phyloP scores from a whole-genome alignment of 2,329 filamentous ascomycete species.

The Aspergillus tamarii region DNA sequence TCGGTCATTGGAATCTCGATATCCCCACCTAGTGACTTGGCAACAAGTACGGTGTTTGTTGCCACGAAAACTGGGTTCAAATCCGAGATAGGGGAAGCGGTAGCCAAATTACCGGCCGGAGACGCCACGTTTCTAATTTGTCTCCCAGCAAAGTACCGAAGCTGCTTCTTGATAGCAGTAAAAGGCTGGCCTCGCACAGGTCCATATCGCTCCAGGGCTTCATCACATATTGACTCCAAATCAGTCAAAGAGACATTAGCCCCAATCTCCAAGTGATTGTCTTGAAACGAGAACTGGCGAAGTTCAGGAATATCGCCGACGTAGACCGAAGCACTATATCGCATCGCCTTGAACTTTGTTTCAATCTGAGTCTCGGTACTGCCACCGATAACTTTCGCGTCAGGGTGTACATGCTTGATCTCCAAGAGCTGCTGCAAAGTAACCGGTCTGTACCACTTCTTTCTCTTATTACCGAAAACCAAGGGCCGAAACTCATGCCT shows the following conservation, averaged over 20 bases:
- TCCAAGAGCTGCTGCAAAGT: constrained; percentile 85
- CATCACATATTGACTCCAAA: constrained; percentile 78
- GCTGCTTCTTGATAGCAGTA: constrained; percentile 86
- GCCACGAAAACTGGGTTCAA: constrained; percentile 93
- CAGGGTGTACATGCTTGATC: constrained; percentile 83
- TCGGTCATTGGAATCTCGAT: constrained; percentile 86
- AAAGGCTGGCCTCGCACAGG: constrained; percentile 74
- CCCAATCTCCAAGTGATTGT: constrained; percentile 85
- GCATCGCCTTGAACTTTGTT: constrained; percentile 94
- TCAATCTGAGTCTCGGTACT: constrained; percentile 98
- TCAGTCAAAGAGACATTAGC: constrained; percentile 93
- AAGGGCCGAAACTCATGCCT: constrained; percentile 82
- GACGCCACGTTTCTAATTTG: constrained; percentile 98
- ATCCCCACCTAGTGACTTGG: constrained; percentile 73
- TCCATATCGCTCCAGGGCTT: constrained; percentile 81
- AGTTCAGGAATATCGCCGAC: constrained; percentile 92
- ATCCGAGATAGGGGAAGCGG: constrained; percentile 94
- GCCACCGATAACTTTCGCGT: constrained; percentile 91
- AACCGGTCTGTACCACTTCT: constrained; percentile 89
- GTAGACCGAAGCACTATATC: constrained; percentile 87
- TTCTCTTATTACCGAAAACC: constrained; percentile 90
- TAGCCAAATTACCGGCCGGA: constrained; percentile 90
- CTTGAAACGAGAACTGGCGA: constrained; percentile 75
- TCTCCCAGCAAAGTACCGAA: constrained; percentile 90
- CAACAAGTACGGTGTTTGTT: constrained; percentile 77